Conservation (phyloP, 2,329 filamentous ascomycete species). For the Sarocladium oryzae region DNA sequence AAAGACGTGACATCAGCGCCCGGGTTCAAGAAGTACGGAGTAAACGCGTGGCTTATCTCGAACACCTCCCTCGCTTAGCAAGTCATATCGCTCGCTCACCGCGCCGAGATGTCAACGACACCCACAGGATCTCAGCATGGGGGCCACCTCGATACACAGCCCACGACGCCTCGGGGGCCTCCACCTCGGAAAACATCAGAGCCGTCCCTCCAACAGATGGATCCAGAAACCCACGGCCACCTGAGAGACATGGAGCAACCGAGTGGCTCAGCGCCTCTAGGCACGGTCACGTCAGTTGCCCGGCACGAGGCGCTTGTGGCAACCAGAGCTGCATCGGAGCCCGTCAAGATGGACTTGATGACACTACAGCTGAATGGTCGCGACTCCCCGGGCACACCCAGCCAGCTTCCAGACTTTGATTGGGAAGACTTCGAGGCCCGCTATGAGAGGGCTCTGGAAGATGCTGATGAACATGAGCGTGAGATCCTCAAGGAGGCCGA, state of each 20-base stretch:
- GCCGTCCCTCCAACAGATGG: neutral
- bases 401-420: constrained; percentile 54
- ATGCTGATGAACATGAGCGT: constrained; percentile 57
- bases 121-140: constrained; percentile 4
- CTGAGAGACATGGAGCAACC: neutral
- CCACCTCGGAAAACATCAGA: neutral
- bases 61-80: neutral
- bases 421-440: constrained; percentile 71
- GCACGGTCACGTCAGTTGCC: neutral
- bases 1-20: too few relatives aligned
- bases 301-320: neutral
- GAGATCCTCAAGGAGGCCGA: constrained; percentile 62
- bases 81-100: neutral
- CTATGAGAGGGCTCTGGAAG: constrained; percentile 59
- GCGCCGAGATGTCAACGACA: neutral
- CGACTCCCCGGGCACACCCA: constrained; percentile 42
- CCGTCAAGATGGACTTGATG: neutral
- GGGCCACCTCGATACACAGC: neutral
- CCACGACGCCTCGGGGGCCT: constrained; percentile 1
- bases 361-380: constrained; percentile 3
- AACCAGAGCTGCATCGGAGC: neutral
- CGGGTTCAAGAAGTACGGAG: too few relatives aligned
- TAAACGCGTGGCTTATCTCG: neutral
- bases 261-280: constrained; percentile 1
- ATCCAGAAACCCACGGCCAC: neutral